A percentile compares a stretch with the other conserved stretches of the same genome.
Conservation (phyloP, 2,329 filamentous ascomycete genomes). For the Thermothelomyces thermophilus region DNA sequence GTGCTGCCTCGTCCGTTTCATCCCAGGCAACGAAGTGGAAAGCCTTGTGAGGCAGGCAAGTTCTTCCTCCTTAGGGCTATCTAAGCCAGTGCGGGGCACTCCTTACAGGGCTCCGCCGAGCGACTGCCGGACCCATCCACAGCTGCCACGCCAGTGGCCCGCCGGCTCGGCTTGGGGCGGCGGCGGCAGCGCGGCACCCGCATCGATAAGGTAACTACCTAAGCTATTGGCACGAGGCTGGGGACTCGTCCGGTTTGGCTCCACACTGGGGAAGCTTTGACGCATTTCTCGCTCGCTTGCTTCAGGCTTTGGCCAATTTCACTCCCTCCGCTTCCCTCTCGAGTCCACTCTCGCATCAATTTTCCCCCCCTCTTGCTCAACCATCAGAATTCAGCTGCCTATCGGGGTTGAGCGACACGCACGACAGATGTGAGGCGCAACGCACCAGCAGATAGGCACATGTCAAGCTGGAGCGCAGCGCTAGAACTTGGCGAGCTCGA, state of each 20-base stretch:
- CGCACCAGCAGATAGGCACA: conserved; percentile 16
- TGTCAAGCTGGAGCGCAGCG: conserved; percentile 28
- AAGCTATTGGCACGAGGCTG: not conserved
- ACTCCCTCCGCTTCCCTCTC: conserved; percentile 7
- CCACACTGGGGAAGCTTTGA: conserved; percentile 15
- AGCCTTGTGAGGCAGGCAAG: not conserved
- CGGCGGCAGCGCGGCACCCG: too few relatives aligned
- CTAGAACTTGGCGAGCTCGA: conserved; percentile 17
- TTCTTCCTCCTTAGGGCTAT: conserved; percentile 5
- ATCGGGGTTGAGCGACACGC: conserved; percentile 6
- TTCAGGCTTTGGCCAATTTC: conserved; percentile 14
- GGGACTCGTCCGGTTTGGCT: not conserved
- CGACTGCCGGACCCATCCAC: not conserved
- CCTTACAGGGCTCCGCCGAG: not conserved
- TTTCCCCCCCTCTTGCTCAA: conserved; percentile 6
- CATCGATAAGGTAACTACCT: too few relatives aligned
- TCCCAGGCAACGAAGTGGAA: not conserved
- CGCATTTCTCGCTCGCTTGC: conserved; percentile 10
- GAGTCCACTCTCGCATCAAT: conserved; percentile 8
- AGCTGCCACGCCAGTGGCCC: not conserved
- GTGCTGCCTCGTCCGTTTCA: not conserved
- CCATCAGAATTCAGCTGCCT: conserved; percentile 10
- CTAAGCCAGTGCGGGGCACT: not conserved
- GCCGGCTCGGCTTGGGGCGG: not conserved
- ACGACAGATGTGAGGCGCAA: conserved; percentile 24